Conservation (phyloP, 2,329 filamentous ascomycete genomes). For the Trichoderma brevicompactum region DNA sequence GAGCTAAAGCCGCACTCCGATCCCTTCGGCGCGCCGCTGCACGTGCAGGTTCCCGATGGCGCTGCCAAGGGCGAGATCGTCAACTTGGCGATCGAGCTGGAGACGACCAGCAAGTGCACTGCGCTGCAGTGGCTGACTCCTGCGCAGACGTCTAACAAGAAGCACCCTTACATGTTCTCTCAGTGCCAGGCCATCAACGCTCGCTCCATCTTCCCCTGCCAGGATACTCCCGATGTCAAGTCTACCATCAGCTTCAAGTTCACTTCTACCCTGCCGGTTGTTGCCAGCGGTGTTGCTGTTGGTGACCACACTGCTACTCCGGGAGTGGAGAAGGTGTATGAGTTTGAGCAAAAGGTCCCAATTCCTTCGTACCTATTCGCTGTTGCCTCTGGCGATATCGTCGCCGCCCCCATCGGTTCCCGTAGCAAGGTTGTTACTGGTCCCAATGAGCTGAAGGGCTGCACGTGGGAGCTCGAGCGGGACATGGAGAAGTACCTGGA, state of each 20-base stretch:
- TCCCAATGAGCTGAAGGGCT: conserved; percentile 81
- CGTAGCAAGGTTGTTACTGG: conserved; percentile 84
- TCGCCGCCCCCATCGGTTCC: conserved; percentile 82
- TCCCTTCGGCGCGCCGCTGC: conserved; percentile 75
- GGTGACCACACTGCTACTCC: conserved; percentile 50
- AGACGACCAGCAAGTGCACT: conserved; percentile 86
- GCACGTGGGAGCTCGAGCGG: conserved; percentile 87
- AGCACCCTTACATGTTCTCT: conserved; percentile 96
- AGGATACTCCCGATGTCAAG: conserved; percentile 97
- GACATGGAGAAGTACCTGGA: conserved; percentile 93
- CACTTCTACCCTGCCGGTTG: conserved; percentile 82
- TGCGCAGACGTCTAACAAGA: conserved; percentile 92
- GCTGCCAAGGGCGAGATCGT: conserved; percentile 57
- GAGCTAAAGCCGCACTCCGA: conserved; percentile 69
- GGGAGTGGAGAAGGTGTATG: conserved; percentile 68
- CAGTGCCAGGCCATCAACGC: conserved; percentile 98
- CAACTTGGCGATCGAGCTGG: conserved; percentile 66
- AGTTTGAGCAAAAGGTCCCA: conserved; percentile 86
- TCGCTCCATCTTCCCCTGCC: conserved; percentile 91
- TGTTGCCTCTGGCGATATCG: conserved; percentile 84
- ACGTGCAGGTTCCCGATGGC: conserved; percentile 63
- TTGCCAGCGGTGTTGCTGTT: conserved; percentile 78
- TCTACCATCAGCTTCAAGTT: conserved; percentile 92
- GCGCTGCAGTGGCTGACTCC: conserved; percentile 95
- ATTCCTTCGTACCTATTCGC: conserved; percentile 96